phyloP scores from a whole-genome alignment of 208 protist genomes.

The Trypanosoma melophagium region DNA sequence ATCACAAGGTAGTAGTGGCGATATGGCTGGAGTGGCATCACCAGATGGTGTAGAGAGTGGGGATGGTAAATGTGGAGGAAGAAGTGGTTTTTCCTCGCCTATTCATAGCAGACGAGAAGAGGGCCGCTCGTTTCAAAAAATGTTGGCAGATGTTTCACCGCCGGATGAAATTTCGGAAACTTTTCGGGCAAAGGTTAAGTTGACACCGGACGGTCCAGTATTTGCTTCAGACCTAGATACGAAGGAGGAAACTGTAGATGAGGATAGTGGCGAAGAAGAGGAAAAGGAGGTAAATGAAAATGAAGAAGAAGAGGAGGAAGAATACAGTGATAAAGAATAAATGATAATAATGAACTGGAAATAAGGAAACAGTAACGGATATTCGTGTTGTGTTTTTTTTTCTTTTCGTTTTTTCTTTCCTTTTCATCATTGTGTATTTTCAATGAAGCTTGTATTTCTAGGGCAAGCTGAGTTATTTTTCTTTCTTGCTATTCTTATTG shows the following conservation, averaged over 20 bases:
- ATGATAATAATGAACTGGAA: too few relatives aligned
- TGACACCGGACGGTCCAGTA: neutral
- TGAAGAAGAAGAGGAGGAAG: constrained; percentile 23
- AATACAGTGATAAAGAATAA: constrained; percentile 26
- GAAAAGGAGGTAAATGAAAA: constrained; percentile 3
- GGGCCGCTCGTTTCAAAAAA: constrained; percentile 46
- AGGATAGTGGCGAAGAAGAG: neutral
- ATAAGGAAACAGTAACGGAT: neutral
- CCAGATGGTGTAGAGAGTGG: neutral
- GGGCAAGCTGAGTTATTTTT: too few relatives aligned
- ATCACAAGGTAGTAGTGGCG: neutral
- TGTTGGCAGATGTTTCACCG: constrained; percentile 38
- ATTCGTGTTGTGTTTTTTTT: neutral
- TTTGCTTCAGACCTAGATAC: neutral
- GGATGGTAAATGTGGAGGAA: neutral
- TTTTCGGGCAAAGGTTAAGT: constrained; percentile 34
- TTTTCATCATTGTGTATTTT: too few relatives aligned
- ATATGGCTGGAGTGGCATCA: neutral
- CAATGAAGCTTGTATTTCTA: too few relatives aligned
- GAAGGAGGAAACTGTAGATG: too few relatives aligned
- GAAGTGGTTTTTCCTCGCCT: neutral
- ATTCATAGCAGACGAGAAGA: constrained; percentile 11
- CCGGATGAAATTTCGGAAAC: constrained; percentile 29
- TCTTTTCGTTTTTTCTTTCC: neutral
- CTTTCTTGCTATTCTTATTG: too few relatives aligned